A percentile compares a stretch with the other conserved stretches of the same genome.
Evolutionary conservation across 2,329 filamentous ascomycete species (phyloP).

Genomic region (Xylaria digitata): DNA sequence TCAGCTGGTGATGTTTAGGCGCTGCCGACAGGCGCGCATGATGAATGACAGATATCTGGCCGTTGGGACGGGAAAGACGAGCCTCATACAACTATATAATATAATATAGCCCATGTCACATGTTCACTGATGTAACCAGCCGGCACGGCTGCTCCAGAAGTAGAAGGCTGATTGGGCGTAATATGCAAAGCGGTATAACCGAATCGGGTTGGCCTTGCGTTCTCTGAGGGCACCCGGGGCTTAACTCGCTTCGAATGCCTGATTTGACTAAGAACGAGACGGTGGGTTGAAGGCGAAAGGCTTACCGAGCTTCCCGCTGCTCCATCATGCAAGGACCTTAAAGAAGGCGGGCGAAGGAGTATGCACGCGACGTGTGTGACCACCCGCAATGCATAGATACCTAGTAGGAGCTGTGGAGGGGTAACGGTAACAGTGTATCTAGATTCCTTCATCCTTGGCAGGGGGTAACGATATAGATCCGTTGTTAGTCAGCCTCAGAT

Average conservation of each 20-base stretch:
- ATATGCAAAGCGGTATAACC: constrained; percentile 20
- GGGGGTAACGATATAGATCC: constrained; percentile 1
- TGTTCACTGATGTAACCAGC: not conserved
- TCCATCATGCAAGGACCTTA: constrained; percentile 38
- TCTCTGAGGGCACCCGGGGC: constrained; percentile 13
- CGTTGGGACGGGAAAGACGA: not conserved
- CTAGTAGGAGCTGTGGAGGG: constrained; percentile 14
- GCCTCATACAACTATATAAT: not conserved
- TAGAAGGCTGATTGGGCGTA: constrained; percentile 6
- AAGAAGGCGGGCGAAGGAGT: constrained; percentile 11
- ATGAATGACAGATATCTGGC: constrained; percentile 5
- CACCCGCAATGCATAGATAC: constrained; percentile 22
- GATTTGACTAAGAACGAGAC: constrained; percentile 9
- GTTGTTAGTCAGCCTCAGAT: constrained; percentile 29
- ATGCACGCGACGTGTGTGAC: constrained; percentile 12
- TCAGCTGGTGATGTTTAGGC: not conserved
- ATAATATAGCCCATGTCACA: constrained; percentile 11
- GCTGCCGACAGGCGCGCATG: constrained; percentile 9
- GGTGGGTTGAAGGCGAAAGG: constrained; percentile 1
- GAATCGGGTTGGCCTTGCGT: constrained; percentile 19
- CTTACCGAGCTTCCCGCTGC: constrained; percentile 31
- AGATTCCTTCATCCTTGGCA: constrained; percentile 27
- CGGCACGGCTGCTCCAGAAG: constrained; percentile 1
- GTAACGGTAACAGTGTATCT: constrained; percentile 19
- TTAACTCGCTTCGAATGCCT: constrained; percentile 11